These are phyloP conservation scores for Cercospora brassicicola DNA, from an alignment of 2,329 filamentous ascomycete species.

Conservation along the genomic window DNA sequence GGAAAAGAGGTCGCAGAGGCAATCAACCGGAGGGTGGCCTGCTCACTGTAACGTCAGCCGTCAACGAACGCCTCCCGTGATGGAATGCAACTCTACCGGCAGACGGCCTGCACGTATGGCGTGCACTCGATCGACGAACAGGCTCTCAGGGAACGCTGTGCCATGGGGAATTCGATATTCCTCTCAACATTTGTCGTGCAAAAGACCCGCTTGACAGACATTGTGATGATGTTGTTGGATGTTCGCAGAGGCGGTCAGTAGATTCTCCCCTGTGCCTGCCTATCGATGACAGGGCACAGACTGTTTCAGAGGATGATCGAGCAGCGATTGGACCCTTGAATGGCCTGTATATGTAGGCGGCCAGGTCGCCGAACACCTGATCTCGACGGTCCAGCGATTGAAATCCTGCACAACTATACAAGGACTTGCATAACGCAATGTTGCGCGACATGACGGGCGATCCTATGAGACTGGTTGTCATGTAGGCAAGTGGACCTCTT, in stretches of 20 bases:
- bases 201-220: conserved; percentile 8
- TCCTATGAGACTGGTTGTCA: conserved; percentile 14
- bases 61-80: conserved; percentile 31
- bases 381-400: conserved; percentile 7
- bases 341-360: conserved; percentile 17
- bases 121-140: conserved; percentile 11
- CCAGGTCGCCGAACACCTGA: conserved; percentile 15
- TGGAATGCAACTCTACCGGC: conserved; percentile 35
- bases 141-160: conserved; percentile 16
- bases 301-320: conserved; percentile 35
- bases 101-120: conserved; percentile 7
- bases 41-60: conserved; percentile 28
- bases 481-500: conserved; percentile 15
- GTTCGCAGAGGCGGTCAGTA: conserved; percentile 29
- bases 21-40: conserved; percentile 20
- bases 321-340: conserved; percentile 29
- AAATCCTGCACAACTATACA: conserved; percentile 9
- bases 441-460: conserved; percentile 20
- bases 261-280: conserved; percentile 25
- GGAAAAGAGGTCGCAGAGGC: conserved; percentile 25
- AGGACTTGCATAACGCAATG: conserved; percentile 3
- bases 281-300: conserved; percentile 29
- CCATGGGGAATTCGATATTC: conserved; percentile 20
- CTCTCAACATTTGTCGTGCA: conserved; percentile 16
- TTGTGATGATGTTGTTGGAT: conserved; percentile 22